Evolutionary conservation across 1,139 yeast genomes (phyloP), one percentile per base, ranked within the genome.

Genomic region (Blastobotrys indianensis): DNA sequence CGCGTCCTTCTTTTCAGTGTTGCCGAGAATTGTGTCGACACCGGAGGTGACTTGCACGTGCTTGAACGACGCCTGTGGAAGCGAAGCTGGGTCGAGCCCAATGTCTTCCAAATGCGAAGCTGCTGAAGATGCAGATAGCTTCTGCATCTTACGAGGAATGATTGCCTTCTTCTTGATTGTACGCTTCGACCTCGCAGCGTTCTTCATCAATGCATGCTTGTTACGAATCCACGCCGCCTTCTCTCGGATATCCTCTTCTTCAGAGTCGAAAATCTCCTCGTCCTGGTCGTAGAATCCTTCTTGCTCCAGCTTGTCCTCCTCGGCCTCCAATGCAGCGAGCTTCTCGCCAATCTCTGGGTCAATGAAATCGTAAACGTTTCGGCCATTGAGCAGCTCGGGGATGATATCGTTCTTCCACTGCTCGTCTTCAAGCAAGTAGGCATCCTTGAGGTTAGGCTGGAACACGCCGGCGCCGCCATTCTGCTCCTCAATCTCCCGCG

Each of bases 401-500:
- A 94, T 88, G 54, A 83, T 77, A 66, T 92, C 99, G 55, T 87
- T 79, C 77, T 92, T 92, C 99, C 99, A 92, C 53, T 86, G 94
- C 40, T 90, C 97, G 63, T 94, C 94, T 57, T 92, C 98, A 57
- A 92, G 75, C 51, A 92, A 60, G 69, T 92, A 92, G 60, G 83
- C 84, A 61, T 90, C 97, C 69, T 88, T 86, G 71, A 90, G 76
- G 72, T 94, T 87, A 61, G 92, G 80, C 71, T 88, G 92, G 75
- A 73, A 92, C 34, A 92, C 98, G 75, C 98, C 98, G 29, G 98
- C 97, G 65, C 98, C 98, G 63, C 98, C 98, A 60, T 92, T 87
- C 66, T 85, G 96, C 40, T 77, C 83, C 70, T 92, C 98, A 54
- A 88, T 74, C 62, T 92, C 98, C 62, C 86, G 79, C 37, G 95